These are phyloP conservation scores for Vicia sativa DNA, from an alignment of 306 rosid genomes.

Conservation along the genomic window DNA sequence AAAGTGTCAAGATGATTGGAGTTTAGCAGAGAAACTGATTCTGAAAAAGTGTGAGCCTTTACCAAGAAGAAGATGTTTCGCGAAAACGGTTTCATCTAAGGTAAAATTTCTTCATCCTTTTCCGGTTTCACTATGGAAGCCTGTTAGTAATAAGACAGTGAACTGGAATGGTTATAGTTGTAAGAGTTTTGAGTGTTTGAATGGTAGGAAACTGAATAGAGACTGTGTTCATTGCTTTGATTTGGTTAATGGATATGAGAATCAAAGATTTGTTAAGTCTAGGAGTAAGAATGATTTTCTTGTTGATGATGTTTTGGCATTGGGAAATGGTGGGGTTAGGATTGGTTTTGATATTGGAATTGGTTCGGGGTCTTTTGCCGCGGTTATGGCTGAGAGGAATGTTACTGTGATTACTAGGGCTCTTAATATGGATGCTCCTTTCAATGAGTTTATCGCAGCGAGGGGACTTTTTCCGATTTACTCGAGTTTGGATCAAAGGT, in stretches of 20 bases:
- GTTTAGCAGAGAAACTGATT: constrained; percentile 72
- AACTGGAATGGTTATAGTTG: constrained; percentile 83
- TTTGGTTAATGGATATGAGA: constrained; percentile 70
- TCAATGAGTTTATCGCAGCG: constrained; percentile 84
- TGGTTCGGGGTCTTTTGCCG: constrained; percentile 4
- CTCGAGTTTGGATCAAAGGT: constrained; percentile 79
- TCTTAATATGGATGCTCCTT: constrained; percentile 79
- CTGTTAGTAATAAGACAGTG: constrained; percentile 67
- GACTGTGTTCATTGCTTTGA: constrained; percentile 81
- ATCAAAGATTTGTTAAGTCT: constrained; percentile 67
- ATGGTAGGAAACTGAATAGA: constrained; percentile 59
- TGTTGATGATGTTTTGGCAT: constrained; percentile 70
- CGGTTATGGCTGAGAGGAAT: constrained; percentile 51
- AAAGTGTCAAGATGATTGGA: constrained; percentile 42
- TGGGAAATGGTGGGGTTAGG: constrained; percentile 80
- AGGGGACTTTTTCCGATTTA: constrained; percentile 88
- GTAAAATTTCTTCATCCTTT: constrained; percentile 57
- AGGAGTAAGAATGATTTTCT: constrained; percentile 77
- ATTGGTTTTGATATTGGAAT: constrained; percentile 23
- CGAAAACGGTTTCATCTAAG: constrained; percentile 63
- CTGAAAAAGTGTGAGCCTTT: constrained; percentile 82
- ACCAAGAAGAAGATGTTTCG: constrained; percentile 87
- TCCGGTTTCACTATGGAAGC: constrained; percentile 81
- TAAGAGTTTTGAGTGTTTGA: constrained; percentile 78
- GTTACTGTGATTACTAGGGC: constrained; percentile 71